These are phyloP conservation scores for Porpolomopsis calyptriformis DNA, from an alignment of 768 basidiomycete genomes.

Conservation along the genomic window DNA sequence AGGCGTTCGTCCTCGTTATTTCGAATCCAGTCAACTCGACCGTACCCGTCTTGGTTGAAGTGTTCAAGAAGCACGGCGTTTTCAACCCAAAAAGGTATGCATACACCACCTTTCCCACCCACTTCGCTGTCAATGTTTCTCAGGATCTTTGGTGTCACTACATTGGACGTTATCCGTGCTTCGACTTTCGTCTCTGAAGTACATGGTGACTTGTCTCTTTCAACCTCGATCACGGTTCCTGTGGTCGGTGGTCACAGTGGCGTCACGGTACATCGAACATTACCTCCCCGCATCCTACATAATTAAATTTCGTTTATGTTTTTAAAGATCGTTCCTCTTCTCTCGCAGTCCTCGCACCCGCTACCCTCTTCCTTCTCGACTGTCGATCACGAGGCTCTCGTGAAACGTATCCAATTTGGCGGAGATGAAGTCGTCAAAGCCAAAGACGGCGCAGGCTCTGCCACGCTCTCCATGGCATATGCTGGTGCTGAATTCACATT, in stretches of 20 bases:
- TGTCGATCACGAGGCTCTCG: conserved; percentile 45
- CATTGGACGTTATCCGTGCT: conserved; percentile 95
- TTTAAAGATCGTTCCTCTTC: conserved; percentile 76
- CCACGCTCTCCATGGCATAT: conserved; percentile 95
- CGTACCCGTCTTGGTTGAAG: conserved; percentile 92
- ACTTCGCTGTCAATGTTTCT: background rate
- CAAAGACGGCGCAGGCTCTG: conserved; percentile 88
- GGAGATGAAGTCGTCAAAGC: conserved; percentile 98
- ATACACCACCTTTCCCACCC: background rate
- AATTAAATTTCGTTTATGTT: background rate
- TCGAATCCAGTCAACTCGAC: conserved; percentile 99
- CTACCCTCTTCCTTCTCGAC: conserved; percentile 49
- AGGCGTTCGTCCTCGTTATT: conserved; percentile 91
- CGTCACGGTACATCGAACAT: conserved; percentile 51
- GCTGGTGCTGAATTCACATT: conserved; percentile 84
- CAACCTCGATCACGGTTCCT: conserved; percentile 62
- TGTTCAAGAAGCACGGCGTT: conserved; percentile 85
- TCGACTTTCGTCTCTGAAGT: conserved; percentile 89
- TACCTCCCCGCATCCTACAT: background rate
- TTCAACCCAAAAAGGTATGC: conserved; percentile 84
- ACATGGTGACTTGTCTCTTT: conserved; percentile 49
- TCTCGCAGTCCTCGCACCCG: conserved; percentile 79
- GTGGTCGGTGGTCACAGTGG: conserved; percentile 95
- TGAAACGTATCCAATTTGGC: conserved; percentile 87
- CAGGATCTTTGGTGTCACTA: conserved; percentile 96